These are phyloP conservation scores for Puccinia polysora DNA, from an alignment of 1,284 basidiomycete species.

Conservation along the genomic window DNA sequence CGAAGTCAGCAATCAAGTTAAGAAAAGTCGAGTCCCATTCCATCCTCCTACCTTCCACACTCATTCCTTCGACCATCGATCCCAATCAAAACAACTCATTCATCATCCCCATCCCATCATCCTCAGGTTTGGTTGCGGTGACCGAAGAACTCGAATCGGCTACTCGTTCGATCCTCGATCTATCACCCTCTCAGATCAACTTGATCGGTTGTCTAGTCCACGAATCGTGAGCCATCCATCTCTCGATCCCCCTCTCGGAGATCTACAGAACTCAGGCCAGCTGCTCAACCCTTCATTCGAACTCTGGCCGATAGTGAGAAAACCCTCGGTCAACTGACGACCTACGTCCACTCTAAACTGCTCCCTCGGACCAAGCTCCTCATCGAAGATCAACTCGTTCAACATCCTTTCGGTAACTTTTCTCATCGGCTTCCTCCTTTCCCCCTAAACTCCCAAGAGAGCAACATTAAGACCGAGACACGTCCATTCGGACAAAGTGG, in stretches of 20 bases:
- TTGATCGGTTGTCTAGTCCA: slow-evolving; percentile 28
- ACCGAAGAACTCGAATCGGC: slow-evolving; percentile 27
- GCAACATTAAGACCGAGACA: too few species aligned
- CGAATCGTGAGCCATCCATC: slow-evolving; percentile 35
- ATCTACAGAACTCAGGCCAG: too few species aligned
- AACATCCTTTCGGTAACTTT: slow-evolving; percentile 25
- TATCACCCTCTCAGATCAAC: slow-evolving; percentile 1
- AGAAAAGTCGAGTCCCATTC: slow-evolving; percentile 12
- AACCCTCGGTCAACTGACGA: slow-evolving; percentile 1
- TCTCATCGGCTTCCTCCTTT: not conserved
- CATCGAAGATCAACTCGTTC: not conserved
- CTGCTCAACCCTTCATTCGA: too few species aligned
- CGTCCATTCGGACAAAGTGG: too few species aligned
- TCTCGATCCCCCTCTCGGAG: too few species aligned
- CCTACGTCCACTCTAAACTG: slow-evolving; percentile 31
- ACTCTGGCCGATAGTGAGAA: too few species aligned
- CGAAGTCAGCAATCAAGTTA: slow-evolving; percentile 25
- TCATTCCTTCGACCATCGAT: not conserved
- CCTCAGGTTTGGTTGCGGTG: slow-evolving; percentile 12
- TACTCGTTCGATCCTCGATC: not conserved
- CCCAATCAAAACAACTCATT: not conserved
- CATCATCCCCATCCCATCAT: not conserved
- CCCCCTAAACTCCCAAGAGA: too few species aligned
- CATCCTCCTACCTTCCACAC: too few species aligned
- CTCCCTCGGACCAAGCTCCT: slow-evolving; percentile 18